Base-by-base conservation (phyloP, 2,329 filamentous ascomycete species). In the Blumeriella jaapii region DNA sequence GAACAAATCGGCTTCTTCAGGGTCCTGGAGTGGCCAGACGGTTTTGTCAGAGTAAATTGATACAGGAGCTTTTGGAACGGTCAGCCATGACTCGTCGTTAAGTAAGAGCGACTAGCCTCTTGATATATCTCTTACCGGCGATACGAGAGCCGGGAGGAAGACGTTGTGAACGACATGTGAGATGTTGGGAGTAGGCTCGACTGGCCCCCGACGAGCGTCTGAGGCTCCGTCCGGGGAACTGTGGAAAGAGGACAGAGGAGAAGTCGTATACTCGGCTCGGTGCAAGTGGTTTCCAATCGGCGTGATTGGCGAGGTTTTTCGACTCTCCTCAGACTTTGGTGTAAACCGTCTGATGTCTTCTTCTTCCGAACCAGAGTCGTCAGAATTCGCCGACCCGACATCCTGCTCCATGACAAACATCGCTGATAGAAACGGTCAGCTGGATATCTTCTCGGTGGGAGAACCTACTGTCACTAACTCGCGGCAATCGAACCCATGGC, bases 21-120 rank as follows among this genome's bases (percentile, higher is more conserved):
- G 40, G 27, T 48, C 33, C 12, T 32, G 42, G 2, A 50, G 27
- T 24, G 47, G 47, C 45, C 45, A 50, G 4, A 44, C 39, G 2
- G 41, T 36, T 11, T 33, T 35, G 15, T 42, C 39, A 5, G 41
- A 29, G 15, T 47, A 44, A 7, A 47, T 40, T 10, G 39, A 12
- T 6, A 15, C 24, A 31, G 13, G 8, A n/a, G 1, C 6, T 1
- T 14, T n/a, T n/a, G n/a, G n/a, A n/a, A 4, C 9, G 10, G 6
- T 34, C 8, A 34, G 23, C 4, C 8, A 4, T 16, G 2, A 16
- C n/a, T 16, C 9, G 11, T 15, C 2, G 18, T 8, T 7, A 6
- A 8, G 5, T 5, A 12, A 2, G 2, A 8, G 6, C 9, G 17
- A 13, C 13, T 17, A 9, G 29, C 30, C 10, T 38, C 29, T 27